phyloP scores from a whole-genome alignment of 257 asterid species.

The Jaltomata sinuosa region DNA sequence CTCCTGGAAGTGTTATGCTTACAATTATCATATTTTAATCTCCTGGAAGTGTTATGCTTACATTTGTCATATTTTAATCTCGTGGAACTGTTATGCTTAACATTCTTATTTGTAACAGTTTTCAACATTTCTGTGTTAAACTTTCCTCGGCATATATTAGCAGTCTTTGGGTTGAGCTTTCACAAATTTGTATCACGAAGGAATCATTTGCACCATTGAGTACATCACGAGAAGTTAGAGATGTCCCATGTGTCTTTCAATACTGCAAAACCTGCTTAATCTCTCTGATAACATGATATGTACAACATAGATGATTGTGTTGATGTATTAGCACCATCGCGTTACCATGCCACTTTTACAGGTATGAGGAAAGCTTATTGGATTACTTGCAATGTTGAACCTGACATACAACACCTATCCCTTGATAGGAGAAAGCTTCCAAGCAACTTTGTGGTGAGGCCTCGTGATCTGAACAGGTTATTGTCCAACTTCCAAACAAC shows the following conservation, averaged over 20 bases:
- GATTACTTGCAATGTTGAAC: conserved; percentile 84
- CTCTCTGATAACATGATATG: neutral
- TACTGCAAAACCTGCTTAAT: neutral
- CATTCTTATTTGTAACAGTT: neutral
- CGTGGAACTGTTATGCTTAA: neutral
- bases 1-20: neutral
- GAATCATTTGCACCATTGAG: neutral
- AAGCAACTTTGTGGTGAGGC: conserved; percentile 76
- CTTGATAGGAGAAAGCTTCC: conserved; percentile 85
- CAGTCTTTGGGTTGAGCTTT: neutral
- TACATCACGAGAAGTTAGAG: neutral
- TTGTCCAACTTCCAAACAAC: conserved; percentile 77
- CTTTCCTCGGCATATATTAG: neutral
- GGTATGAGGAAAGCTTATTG: conserved; percentile 88
- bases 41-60: neutral
- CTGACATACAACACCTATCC: conserved; percentile 80
- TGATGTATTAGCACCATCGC: neutral
- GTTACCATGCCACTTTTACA: conserved; percentile 19
- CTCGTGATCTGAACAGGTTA: conserved; percentile 81
- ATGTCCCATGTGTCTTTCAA: neutral
- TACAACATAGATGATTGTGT: neutral
- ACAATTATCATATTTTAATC: neutral
- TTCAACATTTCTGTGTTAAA: neutral
- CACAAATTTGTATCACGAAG: neutral
- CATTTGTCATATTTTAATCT: neutral